Conservation (phyloP, 2,329 filamentous ascomycete genomes). For the Aspergillus versicolor region DNA sequence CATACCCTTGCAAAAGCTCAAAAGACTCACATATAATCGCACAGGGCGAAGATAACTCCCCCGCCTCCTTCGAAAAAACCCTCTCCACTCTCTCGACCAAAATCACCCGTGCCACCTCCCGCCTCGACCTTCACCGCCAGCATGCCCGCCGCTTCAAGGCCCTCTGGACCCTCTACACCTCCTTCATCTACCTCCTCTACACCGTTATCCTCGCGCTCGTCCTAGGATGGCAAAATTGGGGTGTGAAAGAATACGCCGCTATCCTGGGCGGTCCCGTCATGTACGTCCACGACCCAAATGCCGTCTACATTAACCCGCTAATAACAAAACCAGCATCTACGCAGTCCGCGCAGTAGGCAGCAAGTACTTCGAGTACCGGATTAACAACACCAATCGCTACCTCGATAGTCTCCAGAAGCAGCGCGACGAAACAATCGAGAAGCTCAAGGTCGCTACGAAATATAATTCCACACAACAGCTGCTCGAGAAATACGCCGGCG, state of each 20-base stretch:
- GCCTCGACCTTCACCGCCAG: conserved; percentile 71
- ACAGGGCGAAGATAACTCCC: conserved; percentile 75
- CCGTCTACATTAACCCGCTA: background rate
- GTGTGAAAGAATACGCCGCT: conserved; percentile 72
- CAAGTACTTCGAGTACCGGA: conserved; percentile 77
- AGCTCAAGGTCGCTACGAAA: conserved; percentile 90
- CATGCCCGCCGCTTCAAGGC: conserved; percentile 76
- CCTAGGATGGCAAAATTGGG: conserved; percentile 78
- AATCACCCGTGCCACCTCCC: conserved; percentile 71
- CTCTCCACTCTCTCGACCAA: conserved; percentile 78
- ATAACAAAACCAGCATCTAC: conserved; percentile 67
- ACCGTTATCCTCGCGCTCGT: conserved; percentile 79
- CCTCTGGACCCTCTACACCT: conserved; percentile 85
- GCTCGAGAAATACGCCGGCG: conserved; percentile 87
- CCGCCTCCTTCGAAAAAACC: conserved; percentile 89
- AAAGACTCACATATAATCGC: conserved; percentile 3
- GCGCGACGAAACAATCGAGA: conserved; percentile 83
- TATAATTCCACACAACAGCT: conserved; percentile 93
- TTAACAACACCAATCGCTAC: conserved; percentile 65
- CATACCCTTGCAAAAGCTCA: background rate
- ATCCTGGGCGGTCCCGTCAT: conserved; percentile 75
- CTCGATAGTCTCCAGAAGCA: conserved; percentile 76
- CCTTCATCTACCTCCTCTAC: conserved; percentile 86
- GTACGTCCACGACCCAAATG: conserved; percentile 48
- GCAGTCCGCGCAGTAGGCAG: conserved; percentile 65